These are phyloP conservation scores for Cercophora sp. DNA, from an alignment of 495 filamentous ascomycete genomes.

Conservation along the genomic window DNA sequence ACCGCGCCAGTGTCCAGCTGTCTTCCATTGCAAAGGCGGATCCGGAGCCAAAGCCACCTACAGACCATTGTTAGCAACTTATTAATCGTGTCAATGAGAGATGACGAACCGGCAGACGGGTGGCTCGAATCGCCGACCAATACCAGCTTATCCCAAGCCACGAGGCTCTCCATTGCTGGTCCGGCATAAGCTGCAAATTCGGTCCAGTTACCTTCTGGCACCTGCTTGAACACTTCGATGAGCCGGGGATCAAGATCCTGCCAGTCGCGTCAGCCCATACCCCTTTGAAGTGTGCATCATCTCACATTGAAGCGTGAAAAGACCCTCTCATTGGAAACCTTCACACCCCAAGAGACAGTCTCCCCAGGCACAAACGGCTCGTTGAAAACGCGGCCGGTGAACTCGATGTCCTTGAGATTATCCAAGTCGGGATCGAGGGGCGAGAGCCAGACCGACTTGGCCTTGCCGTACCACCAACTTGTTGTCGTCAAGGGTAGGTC, in stretches of 20 bases:
- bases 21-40: conserved; percentile 51
- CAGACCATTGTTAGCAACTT: not conserved
- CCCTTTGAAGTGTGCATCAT: not conserved
- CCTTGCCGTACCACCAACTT: conserved; percentile 44
- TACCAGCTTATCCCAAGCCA: conserved; percentile 42
- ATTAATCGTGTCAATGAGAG: not conserved
- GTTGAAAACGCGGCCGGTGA: conserved; percentile 6
- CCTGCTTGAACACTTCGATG: conserved; percentile 29
- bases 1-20: conserved; percentile 43
- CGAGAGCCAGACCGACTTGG: conserved; percentile 43
- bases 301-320: conserved; percentile 26
- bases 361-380: conserved; percentile 25
- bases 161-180: conserved; percentile 33
- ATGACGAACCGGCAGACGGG: conserved; percentile 29
- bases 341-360: conserved; percentile 45
- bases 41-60: conserved; percentile 46
- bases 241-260: conserved; percentile 34
- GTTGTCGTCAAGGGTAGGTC: conserved; percentile 37
- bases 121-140: conserved; percentile 50
- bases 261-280: not conserved
- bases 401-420: conserved; percentile 29
- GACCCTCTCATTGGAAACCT: conserved; percentile 42
- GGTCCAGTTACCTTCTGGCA: conserved; percentile 37
- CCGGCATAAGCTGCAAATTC: conserved; percentile 46
- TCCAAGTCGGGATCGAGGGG: conserved; percentile 32